These are phyloP conservation scores for Psidium friedrichsthalianum DNA, from an alignment of 345 rosid species.

Conservation along the genomic window DNA sequence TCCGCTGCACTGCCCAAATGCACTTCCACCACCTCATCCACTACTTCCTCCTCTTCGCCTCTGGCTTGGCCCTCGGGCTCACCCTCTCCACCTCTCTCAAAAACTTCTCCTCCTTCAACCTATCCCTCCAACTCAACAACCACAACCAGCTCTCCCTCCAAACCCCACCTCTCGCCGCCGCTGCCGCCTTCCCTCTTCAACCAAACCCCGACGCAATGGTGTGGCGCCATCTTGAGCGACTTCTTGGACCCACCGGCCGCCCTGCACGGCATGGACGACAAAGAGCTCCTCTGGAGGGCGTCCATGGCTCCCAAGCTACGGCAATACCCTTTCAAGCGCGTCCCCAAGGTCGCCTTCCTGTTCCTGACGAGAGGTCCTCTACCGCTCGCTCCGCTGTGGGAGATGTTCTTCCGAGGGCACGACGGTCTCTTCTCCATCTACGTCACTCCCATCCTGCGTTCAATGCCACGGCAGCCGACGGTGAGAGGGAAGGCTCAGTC, in stretches of 20 bases:
- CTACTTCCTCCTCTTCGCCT: slow-evolving; percentile 25
- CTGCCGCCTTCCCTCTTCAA: background rate
- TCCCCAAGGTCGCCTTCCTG: slow-evolving; percentile 72
- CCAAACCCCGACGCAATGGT: background rate
- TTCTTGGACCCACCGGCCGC: slow-evolving; percentile 15
- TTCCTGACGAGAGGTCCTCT: slow-evolving; percentile 71
- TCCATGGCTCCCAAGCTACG: slow-evolving; percentile 27
- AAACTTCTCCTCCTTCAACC: slow-evolving; percentile 22
- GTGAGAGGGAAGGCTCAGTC: slow-evolving; percentile 23
- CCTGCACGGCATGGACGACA: slow-evolving; percentile 55
- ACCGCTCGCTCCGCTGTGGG: slow-evolving; percentile 73
- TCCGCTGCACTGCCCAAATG: slow-evolving; percentile 8
- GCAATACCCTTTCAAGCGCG: slow-evolving; percentile 21
- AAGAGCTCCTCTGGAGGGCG: slow-evolving; percentile 48
- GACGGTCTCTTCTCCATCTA: slow-evolving; percentile 51
- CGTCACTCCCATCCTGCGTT: slow-evolving; percentile 58
- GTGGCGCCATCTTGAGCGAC: slow-evolving; percentile 2
- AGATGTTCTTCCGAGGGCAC: slow-evolving; percentile 66
- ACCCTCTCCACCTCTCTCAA: slow-evolving; percentile 8
- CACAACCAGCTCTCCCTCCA: background rate
- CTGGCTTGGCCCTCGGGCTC: slow-evolving; percentile 35
- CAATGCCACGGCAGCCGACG: slow-evolving; percentile 18
- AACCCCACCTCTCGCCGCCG: background rate
- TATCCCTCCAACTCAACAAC: slow-evolving; percentile 14
- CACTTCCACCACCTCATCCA: slow-evolving; percentile 21